Percentiles rank a stretch among this genome's conserved stretches.
Evolutionary conservation across 768 basidiomycete genomes (phyloP).

Genomic region (Lentinula raphanica): DNA sequence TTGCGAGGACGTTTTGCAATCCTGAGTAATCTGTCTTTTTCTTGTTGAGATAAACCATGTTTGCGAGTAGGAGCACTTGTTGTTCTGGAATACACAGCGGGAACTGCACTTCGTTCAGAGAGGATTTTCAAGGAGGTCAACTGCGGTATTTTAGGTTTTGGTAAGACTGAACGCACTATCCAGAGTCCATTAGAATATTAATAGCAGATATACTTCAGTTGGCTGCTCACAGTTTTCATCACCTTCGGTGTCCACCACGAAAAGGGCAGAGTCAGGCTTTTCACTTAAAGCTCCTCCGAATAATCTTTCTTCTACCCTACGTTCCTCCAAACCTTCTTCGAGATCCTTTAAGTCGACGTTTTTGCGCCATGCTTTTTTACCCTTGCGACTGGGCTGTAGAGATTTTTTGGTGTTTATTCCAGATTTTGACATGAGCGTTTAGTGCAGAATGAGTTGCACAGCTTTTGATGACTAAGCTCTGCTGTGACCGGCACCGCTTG

Average conservation of each 20-base stretch:
- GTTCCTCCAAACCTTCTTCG: slow-evolving; percentile 67
- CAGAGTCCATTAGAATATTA: background rate
- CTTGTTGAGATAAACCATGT: slow-evolving; percentile 49
- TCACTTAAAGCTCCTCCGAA: slow-evolving; percentile 59
- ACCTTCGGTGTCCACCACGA: slow-evolving; percentile 74
- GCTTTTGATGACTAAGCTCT: background rate
- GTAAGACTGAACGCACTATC: slow-evolving; percentile 55
- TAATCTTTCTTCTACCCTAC: slow-evolving; percentile 76
- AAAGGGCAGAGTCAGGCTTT: slow-evolving; percentile 68
- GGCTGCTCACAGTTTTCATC: slow-evolving; percentile 68
- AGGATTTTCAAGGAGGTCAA: slow-evolving; percentile 77
- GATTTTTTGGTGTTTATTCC: slow-evolving; percentile 55
- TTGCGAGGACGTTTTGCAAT: slow-evolving; percentile 69
- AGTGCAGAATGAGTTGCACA: background rate
- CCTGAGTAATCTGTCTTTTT: slow-evolving; percentile 70
- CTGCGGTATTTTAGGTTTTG: slow-evolving; percentile 38
- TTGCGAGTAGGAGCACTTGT: slow-evolving; percentile 26
- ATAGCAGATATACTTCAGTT: background rate
- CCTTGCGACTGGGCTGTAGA: slow-evolving; percentile 71
- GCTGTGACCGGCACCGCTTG: background rate
- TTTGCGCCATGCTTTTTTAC: slow-evolving; percentile 93
- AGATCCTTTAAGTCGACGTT: slow-evolving; percentile 82
- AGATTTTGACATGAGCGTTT: slow-evolving; percentile 8
- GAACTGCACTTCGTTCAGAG: slow-evolving; percentile 80
- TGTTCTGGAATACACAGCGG: slow-evolving; percentile 68